phyloP scores from a whole-genome alignment of 139 green algal species.

The Zygnema cylindricum region DNA sequence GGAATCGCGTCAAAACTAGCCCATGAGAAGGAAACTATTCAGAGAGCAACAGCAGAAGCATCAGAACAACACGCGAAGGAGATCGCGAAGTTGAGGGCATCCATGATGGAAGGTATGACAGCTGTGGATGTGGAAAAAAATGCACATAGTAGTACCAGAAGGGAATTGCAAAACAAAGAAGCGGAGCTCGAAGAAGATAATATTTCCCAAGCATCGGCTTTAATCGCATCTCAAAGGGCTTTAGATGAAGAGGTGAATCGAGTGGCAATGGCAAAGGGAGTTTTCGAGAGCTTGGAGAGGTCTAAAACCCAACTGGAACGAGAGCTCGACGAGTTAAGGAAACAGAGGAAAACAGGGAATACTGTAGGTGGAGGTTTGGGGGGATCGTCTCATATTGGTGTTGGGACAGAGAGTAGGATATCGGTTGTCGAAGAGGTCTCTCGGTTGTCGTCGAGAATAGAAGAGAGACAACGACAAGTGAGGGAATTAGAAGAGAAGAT shows the following conservation, averaged over 20 bases:
- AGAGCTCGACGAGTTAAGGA: neutral
- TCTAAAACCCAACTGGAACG: neutral
- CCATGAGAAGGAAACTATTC: neutral
- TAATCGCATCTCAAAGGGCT: constrained; percentile 1
- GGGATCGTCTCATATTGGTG: neutral
- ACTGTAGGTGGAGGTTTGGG: neutral
- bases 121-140: constrained; percentile 5
- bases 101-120: constrained; percentile 24
- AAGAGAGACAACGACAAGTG: constrained; percentile 1
- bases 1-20: neutral
- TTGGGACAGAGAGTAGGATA: neutral
- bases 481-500: constrained; percentile 31
- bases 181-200: constrained; percentile 10
- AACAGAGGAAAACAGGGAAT: neutral
- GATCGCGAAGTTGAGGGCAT: constrained; percentile 5
- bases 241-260: constrained; percentile 25
- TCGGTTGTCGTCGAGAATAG: neutral
- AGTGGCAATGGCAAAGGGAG: neutral
- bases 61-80: constrained; percentile 24
- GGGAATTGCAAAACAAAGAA: neutral
- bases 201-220: constrained; percentile 1
- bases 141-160: constrained; percentile 4
- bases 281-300: neutral
- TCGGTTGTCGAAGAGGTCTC: neutral
- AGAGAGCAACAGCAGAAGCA: constrained; percentile 4